Base-by-base conservation (phyloP, 75 land plant species). In the Pinus albicaulis region DNA sequence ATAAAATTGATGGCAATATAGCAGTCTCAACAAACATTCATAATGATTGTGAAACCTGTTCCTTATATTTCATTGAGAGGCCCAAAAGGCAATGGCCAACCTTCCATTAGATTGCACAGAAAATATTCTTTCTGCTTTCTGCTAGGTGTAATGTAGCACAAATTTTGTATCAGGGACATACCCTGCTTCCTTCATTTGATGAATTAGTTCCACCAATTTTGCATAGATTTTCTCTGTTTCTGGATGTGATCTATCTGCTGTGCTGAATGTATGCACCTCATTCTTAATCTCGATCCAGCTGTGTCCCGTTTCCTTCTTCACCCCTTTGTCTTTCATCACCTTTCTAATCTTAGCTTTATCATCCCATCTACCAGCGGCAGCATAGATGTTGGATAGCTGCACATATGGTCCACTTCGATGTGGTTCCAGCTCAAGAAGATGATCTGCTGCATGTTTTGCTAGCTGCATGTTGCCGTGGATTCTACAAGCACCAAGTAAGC, bases 321-420 rank as follows among this genome's bases (percentile, higher is more conserved):
- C 78, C 3, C 78, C 78, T 65, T 68, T 76, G 23, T 75, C 61
- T 38, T 56, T 55, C 62, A 55, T 75, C 14, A 58, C 4, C 25
- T 57, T 56, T 57, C 26, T 13, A n/a, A 76, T 31, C 74, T 64
- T 65, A 17, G 74, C 78, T 68, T 36, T 41, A 44, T 68, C 52
- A 20, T 76, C 52, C 74, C 78, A 68, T 48, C 69, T 76, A 26
- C 74, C 78, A 63, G 74, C 73, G 14, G 76, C 76, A 59, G 76
- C 76, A 75, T 75, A 75, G n/a, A 75, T 75, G 20, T 75, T 75
- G 24, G 65, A 76, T 24, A 76, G 61, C 78, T 63, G 78, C 78
- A 76, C 78, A 76, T 76, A 76, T 57, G 48, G 52, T 38, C 74
- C 79, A 77, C 74, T 53, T 55, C 59, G 53, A 34, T 56, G 74